A percentile compares a stretch with the other conserved stretches of the same genome.
phyloP scores from a whole-genome alignment of 345 rosid genomes.

The Eucalyptus pauciflora region DNA sequence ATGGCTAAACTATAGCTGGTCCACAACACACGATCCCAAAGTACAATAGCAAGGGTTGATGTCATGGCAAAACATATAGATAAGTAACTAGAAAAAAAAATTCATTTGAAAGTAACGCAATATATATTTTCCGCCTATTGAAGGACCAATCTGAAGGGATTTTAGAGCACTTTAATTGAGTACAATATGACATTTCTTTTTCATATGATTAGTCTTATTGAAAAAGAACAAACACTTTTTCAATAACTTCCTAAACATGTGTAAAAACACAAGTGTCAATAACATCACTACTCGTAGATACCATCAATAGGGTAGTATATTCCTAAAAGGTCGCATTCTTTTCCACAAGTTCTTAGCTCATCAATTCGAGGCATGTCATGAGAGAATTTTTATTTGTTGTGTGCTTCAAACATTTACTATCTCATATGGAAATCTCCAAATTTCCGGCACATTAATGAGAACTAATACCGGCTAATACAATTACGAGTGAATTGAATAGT shows the following conservation, averaged over 20 bases:
- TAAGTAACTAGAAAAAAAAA: neutral
- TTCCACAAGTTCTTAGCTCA: neutral
- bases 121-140: neutral
- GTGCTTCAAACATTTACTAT: neutral
- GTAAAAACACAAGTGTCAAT: neutral
- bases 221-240: neutral
- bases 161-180: no score
- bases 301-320: neutral
- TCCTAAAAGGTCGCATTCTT: neutral
- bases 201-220: neutral
- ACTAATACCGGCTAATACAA: rapidly evolving
- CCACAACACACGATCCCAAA: neutral
- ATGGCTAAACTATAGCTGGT: neutral
- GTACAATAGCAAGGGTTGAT: neutral
- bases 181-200: no score
- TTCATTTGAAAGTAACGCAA: neutral
- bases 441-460: neutral
- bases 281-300: neutral
- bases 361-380: neutral
- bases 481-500: neutral
- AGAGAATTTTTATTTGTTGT: neutral
- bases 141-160: neutral
- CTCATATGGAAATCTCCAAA: neutral
- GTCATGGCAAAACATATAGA: neutral
- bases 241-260: neutral